Base-by-base conservation (phyloP, 768 basidiomycete genomes). In the Auricularia sp. region DNA sequence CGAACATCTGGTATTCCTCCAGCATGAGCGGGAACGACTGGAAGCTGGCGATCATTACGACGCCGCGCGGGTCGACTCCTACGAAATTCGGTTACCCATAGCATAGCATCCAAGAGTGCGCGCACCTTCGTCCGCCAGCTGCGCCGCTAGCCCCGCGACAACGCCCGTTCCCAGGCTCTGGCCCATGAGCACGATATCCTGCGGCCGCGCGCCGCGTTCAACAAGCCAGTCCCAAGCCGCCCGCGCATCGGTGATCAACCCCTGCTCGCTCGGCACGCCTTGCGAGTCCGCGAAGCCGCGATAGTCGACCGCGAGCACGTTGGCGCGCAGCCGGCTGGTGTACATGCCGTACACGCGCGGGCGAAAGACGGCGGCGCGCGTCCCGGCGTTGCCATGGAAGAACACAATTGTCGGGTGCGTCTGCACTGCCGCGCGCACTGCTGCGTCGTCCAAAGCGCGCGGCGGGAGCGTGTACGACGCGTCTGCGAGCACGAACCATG, bases 151-250 rank as follows among this genome's bases (percentile, higher is more conserved):
- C 63, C 70, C 78, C 34, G 78, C 78, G 0, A 75, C 80, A 2
- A 98, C 89, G 0, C 87, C 94, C 0, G 94, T 94, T 1, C 95
- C 95, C 13, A 98, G 77, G 68, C 92, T 94, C 69, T 95, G 93
- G 0, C 95, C 95, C 3, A 92, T 78, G 54, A 98, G 73, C 3
- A 93, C 77, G 44, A 97, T 79, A 65, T 87, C 78, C 42, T 83
- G 76, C 1, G 82, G 74, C 33, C 73, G 74, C 8, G 85, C 87
- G 18, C 87, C 88, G 24, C 83, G 79, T 8, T 73, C 72, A 8
- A 84, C 71, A 7, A 94, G 75, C 87, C 88, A 97, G 70, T 90
- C 83, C 83, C 86, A 96, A 0, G 88, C 91, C 0, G 91, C 82
- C 45, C 83, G 79, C 1, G 90, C 92, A 71, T 98, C 91, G 2